Base-by-base conservation (phyloP, 108 stramenopile genomes). In the Nannochloropsis oceanica region DNA sequence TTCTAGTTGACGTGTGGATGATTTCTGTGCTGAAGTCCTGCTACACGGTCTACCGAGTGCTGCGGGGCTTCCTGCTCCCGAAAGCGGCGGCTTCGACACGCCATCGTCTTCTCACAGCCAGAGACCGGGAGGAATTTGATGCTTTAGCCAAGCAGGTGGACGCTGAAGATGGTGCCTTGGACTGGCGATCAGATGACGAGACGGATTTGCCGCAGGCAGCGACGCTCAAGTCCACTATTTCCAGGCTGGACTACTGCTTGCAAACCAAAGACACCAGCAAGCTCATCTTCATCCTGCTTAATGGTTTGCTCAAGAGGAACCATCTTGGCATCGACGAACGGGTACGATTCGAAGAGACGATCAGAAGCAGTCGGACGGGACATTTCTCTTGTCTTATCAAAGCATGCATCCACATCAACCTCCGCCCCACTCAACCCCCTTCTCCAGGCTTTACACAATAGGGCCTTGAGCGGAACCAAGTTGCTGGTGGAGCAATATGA, bases 291-390 rank as follows among this genome's bases (percentile, higher is more conserved):
- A 73, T 73, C 84, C 88, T 94, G 43, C 89, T 96, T 2, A 90
- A 91, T 11, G 94, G 93, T 12, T 92, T 95, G 0, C 92, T 94
- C 43, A 96, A 96, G 90, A 91, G 96, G 79, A 96, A 96, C 90
- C 94, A 95, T 89, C 90, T 96, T 13, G 92, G 92, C 34, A 85
- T 95, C 42, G 95, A 96, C 86, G 93, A 95, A 81, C n/a, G 26
- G 80, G 80, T 26, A 14, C 7, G 80, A 18, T 14, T 27, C 73
- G 22, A 73, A n/a, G 73, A 73, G 73, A 73, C 7, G 0, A 24
- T 73, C 73, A 24, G n/a, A 24, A 24, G 7, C 22, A 20, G 20
- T 20, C 73, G 2, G 2, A 34, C 34, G 34, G 34, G 34, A 34
- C 34, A 34, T 34, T 34, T 5, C 34, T 34, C 34, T 34, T 34